Conservation (phyloP, 179 eudicot genomes). For the Monotropa hypopitys region DNA sequence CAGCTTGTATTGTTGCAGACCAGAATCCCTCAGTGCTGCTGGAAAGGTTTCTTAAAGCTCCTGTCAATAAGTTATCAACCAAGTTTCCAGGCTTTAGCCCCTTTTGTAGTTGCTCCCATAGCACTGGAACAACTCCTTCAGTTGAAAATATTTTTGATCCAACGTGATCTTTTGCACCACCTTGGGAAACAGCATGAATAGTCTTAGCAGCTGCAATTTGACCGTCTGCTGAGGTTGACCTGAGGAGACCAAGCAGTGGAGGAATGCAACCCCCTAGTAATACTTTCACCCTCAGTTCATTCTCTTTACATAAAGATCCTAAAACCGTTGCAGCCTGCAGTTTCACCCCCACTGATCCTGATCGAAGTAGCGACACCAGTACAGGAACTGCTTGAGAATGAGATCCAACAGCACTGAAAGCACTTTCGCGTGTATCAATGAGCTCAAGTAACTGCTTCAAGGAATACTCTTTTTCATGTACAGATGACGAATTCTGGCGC, state of each 20-base stretch:
- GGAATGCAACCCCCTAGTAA: conserved; percentile 93
- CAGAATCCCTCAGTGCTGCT: conserved; percentile 86
- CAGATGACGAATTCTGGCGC: conserved; percentile 69
- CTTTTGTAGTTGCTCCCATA: conserved; percentile 76
- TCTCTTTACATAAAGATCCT: conserved; percentile 88
- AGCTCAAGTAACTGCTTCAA: conserved; percentile 77
- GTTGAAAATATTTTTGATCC: conserved; percentile 95
- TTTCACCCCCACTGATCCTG: conserved; percentile 71
- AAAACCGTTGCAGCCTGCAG: conserved; percentile 84
- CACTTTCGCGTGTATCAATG: conserved; percentile 84
- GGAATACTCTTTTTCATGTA: conserved; percentile 70
- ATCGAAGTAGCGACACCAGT: conserved; percentile 84
- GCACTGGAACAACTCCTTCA: conserved; percentile 91
- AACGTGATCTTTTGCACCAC: conserved; percentile 82
- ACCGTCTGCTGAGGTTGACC: conserved; percentile 76
- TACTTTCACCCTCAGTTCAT: conserved; percentile 89
- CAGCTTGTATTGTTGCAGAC: conserved; percentile 69
- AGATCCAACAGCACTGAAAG: conserved; percentile 94
- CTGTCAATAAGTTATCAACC: conserved; percentile 78
- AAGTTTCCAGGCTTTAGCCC: conserved; percentile 58
- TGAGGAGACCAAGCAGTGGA: conserved; percentile 80
- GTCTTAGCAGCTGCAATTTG: conserved; percentile 93
- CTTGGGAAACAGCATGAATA: conserved; percentile 86
- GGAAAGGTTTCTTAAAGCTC: conserved; percentile 77
- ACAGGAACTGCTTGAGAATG: conserved; percentile 99